phyloP scores from a whole-genome alignment of 2,329 filamentous ascomycete species.

The Emergomyces pasteurianus region DNA sequence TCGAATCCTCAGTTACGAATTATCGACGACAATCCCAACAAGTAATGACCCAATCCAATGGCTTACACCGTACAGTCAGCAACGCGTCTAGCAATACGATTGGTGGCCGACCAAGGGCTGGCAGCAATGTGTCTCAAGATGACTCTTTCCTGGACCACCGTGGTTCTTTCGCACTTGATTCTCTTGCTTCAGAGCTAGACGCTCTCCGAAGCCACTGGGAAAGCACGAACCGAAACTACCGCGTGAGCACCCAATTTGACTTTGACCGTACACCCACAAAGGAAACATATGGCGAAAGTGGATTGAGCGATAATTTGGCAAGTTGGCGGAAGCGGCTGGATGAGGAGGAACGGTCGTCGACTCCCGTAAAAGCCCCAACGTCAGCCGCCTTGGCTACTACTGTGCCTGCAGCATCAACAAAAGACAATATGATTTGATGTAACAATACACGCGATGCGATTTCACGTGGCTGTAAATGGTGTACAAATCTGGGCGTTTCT shows the following conservation, averaged over 20 bases:
- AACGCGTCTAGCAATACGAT: slow-evolving; percentile 40
- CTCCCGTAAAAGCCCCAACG: slow-evolving; percentile 9
- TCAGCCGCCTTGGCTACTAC: slow-evolving; percentile 8
- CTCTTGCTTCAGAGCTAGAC: slow-evolving; percentile 82
- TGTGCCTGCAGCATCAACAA: not conserved
- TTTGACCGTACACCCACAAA: slow-evolving; percentile 53
- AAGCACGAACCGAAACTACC: slow-evolving; percentile 88
- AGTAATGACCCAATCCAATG: slow-evolving; percentile 24
- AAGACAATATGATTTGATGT: slow-evolving; percentile 25
- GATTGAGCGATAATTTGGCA: slow-evolving; percentile 58
- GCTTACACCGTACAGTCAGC: slow-evolving; percentile 41
- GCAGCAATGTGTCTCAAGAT: slow-evolving; percentile 33
- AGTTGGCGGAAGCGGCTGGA: slow-evolving; percentile 74
- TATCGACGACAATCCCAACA: slow-evolving; percentile 65
- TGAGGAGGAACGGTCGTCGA: slow-evolving; percentile 35
- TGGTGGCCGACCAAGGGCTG: slow-evolving; percentile 25
- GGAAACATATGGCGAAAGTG: slow-evolving; percentile 27
- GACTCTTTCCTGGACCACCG: slow-evolving; percentile 40
- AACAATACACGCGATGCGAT: slow-evolving; percentile 5
- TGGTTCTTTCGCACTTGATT: slow-evolving; percentile 63
- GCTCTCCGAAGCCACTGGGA: slow-evolving; percentile 87
- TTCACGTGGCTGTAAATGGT: not conserved
- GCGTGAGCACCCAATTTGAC: slow-evolving; percentile 79
- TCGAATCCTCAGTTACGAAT: slow-evolving; percentile 85
- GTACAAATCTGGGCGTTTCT: not conserved